A percentile compares a stretch with the other conserved stretches of the same genome.
phyloP scores from a whole-genome alignment of 2,329 filamentous ascomycete genomes.

The Curvularia verruculosa region DNA sequence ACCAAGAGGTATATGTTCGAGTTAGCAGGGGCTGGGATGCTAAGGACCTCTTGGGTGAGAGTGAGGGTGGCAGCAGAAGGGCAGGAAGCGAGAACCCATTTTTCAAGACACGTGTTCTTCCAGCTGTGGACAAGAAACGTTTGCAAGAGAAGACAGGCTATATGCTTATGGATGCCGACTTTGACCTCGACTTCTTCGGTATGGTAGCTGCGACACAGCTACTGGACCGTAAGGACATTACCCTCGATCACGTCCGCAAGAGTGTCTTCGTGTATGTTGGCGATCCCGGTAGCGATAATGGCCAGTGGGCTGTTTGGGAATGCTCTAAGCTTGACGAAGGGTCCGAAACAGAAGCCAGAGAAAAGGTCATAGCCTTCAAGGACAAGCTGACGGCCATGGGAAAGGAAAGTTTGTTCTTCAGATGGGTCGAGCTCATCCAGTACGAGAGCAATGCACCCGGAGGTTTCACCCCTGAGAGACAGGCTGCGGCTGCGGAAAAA shows the following conservation, averaged over 20 bases:
- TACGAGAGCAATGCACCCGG: slow-evolving; percentile 80
- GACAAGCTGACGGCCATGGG: slow-evolving; percentile 75
- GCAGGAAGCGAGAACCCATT: slow-evolving; percentile 60
- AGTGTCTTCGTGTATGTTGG: slow-evolving; percentile 60
- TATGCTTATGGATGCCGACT: slow-evolving; percentile 80
- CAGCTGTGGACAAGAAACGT: slow-evolving; percentile 71
- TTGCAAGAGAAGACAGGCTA: slow-evolving; percentile 84
- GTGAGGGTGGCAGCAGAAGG: slow-evolving; percentile 53
- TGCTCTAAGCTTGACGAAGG: slow-evolving; percentile 58
- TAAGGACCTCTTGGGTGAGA: slow-evolving; percentile 58
- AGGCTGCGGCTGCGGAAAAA: slow-evolving; percentile 73
- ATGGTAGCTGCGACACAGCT: slow-evolving; percentile 78
- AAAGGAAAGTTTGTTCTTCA: slow-evolving; percentile 88
- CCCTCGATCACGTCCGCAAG: slow-evolving; percentile 71
- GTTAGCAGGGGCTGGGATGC: slow-evolving; percentile 76
- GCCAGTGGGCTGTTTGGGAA: slow-evolving; percentile 75
- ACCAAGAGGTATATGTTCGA: slow-evolving; percentile 80
- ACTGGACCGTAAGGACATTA: slow-evolving; percentile 66
- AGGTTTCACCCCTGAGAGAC: slow-evolving; percentile 76
- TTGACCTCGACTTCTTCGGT: slow-evolving; percentile 83
- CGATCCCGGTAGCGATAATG: slow-evolving; percentile 48
- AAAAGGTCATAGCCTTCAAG: slow-evolving; percentile 81
- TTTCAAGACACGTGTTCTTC: slow-evolving; percentile 67
- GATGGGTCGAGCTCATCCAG: slow-evolving; percentile 92
- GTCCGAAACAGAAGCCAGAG: slow-evolving; percentile 66